Evolutionary conservation across 2,329 filamentous ascomycete species (phyloP).

Genomic region (Arthroderma sp.): DNA sequence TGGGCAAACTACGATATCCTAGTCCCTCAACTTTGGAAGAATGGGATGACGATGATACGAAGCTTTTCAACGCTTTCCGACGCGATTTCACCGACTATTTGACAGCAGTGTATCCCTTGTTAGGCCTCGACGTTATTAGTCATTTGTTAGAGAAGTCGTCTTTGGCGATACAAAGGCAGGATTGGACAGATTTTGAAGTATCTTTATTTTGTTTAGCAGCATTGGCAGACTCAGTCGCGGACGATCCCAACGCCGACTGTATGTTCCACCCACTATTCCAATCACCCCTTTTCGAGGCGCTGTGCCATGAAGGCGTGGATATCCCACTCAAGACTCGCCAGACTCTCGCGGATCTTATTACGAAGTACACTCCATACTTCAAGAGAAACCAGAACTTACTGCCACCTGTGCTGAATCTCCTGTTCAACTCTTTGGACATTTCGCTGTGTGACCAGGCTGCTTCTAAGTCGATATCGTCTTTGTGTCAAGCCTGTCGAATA

Average conservation of each 20-base stretch:
- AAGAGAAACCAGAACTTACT: constrained; percentile 30
- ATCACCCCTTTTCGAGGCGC: constrained; percentile 20
- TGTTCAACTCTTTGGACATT: constrained; percentile 32
- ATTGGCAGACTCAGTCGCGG: constrained; percentile 32
- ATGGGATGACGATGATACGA: constrained; percentile 32
- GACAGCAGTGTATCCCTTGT: constrained; percentile 29
- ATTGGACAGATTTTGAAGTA: constrained; percentile 33
- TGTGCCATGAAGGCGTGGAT: constrained; percentile 20
- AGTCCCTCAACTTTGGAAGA: constrained; percentile 19
- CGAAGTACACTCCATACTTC: constrained; percentile 32
- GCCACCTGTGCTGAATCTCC: constrained; percentile 29
- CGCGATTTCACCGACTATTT: constrained; percentile 35
- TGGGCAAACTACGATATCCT: constrained; percentile 31
- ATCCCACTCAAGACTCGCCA: constrained; percentile 28
- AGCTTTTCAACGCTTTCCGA: constrained; percentile 31
- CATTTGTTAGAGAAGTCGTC: constrained; percentile 28
- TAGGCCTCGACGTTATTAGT: constrained; percentile 30
- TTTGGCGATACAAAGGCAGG: constrained; percentile 18
- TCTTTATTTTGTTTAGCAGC: constrained; percentile 32
- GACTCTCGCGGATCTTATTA: constrained; percentile 31
- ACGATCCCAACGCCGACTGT: constrained; percentile 30
- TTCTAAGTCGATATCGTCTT: constrained; percentile 30
- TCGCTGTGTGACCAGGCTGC: constrained; percentile 29
- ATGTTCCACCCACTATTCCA: constrained; percentile 30
- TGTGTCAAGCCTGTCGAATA: constrained; percentile 32